Evolutionary conservation across 495 filamentous ascomycete genomes (phyloP), one percentile per base, ranked within the genome.

Genomic region (Xylaria curta): DNA sequence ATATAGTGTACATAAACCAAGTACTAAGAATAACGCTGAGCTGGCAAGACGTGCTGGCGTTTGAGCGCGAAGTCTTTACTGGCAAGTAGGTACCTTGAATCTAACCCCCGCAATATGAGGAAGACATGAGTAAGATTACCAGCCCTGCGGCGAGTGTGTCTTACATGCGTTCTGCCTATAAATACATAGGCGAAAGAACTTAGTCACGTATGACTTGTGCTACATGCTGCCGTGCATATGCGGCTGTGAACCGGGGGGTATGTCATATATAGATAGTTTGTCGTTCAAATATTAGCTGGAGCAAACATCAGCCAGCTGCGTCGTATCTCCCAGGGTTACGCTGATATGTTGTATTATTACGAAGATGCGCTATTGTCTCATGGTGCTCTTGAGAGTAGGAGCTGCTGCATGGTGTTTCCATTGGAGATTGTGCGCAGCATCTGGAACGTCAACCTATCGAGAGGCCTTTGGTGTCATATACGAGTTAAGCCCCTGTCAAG

Each of bases 111-210:
- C 17, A 59, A n/a, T 54, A 10, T 28, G 51, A 54, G 56, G 56
- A 2, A 38, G 19, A 36, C 56, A n/a, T n/a, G 17, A 59, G 59
- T 42, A 44, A 63, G 36, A 63, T 63, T 63, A 28, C 9, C 64
- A 26, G 17, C 4, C 19, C 17, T 28, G 12, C 7, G 8, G 28
- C 33, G n/a, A 24, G 26, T 51, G n/a, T 28, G 28, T 53, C 47
- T 66, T 66, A 66, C 64, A 31, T 36, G 47, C 47, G 19, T 8
- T 38, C 6, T 26, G 31, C 17, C 42, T 66, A 66, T 53, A 51
- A 66, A 33, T 66, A 65, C 21, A 65, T 28, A 61, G 60, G 38
- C 60, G 60, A 63, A 21, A 44, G n/a, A 21, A 38, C 13, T 44
- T 63, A 63, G 60, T 63, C 38, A 44, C 36, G 28, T 42, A 65